Base-by-base conservation (phyloP, 1,284 basidiomycete genomes). In the Cystobasidium sp. region DNA sequence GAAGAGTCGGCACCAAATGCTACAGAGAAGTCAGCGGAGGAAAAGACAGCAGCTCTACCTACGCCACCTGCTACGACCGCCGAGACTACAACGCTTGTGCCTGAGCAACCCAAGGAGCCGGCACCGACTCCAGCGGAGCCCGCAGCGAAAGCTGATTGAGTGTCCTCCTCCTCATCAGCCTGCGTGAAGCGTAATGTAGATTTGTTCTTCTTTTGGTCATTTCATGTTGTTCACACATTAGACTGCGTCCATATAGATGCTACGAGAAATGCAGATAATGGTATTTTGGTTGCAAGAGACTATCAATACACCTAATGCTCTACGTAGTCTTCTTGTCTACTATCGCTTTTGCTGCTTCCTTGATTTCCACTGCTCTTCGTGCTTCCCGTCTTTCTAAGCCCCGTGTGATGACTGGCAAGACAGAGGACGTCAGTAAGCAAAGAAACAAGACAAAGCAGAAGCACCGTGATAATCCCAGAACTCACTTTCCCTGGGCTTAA, bases 401-500 rank as follows among this genome's bases (percentile, higher is more conserved):
- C 10, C 90, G 86, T 0, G 91, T 93, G 71, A 97, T 87, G 86
- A 97, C 88, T 75, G 86, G 84, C n/a, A 12, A 14, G n/a, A 22
- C 8, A 12, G 16, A 24, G 24, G 18, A 8, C 12, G 16, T 61
- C 69, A 72, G 41, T 64, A 24, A 18, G 16, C 37, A 8, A 52
- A 22, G 37, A 37, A 1, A 56, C 10, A 14, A 22, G 46, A 62
- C 37, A 1, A 20, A 55, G 49, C 47, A 65, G 18, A 43, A 39
- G 61, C 41, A n/a, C 31, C 5, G 31, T 2, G 31, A 5, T 2
- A 31, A 31, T 31, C 31, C 31, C 37, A 20, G n/a, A 10, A 61
- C 70, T 20, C 46, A 73, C 70, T 73, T 80, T 90, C 91, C 0
- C 95, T 94, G 81, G 93, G 89, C 37, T 96, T 85, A 79, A 93